Evolutionary conservation across 2,329 filamentous ascomycete genomes (phyloP).

Genomic region (Fusarium anguioides): DNA sequence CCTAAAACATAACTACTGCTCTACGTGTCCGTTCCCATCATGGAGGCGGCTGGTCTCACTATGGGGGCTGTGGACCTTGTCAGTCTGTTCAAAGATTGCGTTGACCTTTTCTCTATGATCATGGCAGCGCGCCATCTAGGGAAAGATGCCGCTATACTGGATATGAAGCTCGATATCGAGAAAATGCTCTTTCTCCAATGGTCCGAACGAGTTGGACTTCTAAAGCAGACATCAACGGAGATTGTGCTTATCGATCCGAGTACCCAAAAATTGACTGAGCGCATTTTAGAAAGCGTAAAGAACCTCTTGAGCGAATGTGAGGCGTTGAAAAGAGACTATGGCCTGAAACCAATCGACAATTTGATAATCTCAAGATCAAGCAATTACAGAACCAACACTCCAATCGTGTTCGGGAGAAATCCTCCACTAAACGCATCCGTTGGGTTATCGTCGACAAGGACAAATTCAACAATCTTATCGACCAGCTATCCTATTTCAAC

Average conservation of each 20-base stretch:
- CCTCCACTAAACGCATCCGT: background rate
- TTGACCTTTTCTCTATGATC: background rate
- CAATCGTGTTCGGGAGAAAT: background rate
- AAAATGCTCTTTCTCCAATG: background rate
- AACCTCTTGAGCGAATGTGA: fast-evolving
- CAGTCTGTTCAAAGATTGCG: background rate
- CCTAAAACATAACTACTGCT: no score
- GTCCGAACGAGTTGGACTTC: background rate
- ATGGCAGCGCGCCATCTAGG: background rate
- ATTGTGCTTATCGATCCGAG: fast-evolving
- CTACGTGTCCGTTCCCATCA: no score
- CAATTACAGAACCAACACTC: no score
- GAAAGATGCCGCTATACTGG: fast-evolving
- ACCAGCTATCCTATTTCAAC: background rate
- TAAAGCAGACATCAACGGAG: background rate
- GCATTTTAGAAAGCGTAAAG: background rate
- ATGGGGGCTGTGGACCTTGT: background rate
- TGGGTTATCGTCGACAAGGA: background rate
- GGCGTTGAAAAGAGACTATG: background rate
- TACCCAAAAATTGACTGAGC: background rate
- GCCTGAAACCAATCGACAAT: background rate
- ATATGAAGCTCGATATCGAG: background rate
- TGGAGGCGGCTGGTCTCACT: background rate
- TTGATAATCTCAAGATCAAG: background rate
- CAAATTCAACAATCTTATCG: background rate